These are phyloP conservation scores for Podospora appendiculata DNA, from an alignment of 495 filamentous ascomycete genomes.

Conservation along the genomic window DNA sequence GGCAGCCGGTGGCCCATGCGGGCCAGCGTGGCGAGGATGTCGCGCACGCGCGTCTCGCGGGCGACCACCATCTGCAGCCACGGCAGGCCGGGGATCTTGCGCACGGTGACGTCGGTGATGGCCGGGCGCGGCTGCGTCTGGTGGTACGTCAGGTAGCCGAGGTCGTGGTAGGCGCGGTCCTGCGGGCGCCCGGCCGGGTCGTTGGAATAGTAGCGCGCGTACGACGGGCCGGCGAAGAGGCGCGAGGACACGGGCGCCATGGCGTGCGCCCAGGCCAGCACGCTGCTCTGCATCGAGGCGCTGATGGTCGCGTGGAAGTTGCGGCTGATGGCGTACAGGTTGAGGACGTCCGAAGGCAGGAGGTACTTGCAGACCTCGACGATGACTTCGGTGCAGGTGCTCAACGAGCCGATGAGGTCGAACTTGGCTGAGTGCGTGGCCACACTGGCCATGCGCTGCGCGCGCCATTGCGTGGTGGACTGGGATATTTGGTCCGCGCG, in stretches of 20 bases:
- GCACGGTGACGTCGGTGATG: slow-evolving; percentile 5
- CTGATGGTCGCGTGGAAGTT: slow-evolving; percentile 48
- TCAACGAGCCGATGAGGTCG: slow-evolving; percentile 44
- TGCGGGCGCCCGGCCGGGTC: slow-evolving; percentile 34
- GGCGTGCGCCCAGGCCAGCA: slow-evolving; percentile 13
- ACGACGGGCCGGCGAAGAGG: slow-evolving; percentile 46
- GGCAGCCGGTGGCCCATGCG: slow-evolving; percentile 46
- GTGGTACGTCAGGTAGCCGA: slow-evolving; percentile 3
- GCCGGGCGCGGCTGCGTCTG: background rate
- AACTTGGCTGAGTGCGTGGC: slow-evolving; percentile 13
- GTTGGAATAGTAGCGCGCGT: slow-evolving; percentile 39
- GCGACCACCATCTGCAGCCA: slow-evolving; percentile 23
- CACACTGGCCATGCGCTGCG: background rate
- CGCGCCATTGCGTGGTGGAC: background rate
- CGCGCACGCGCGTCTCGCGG: slow-evolving; percentile 26
- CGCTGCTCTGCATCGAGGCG: slow-evolving; percentile 30
- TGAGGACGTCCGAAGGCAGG: slow-evolving; percentile 38
- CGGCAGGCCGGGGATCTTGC: slow-evolving; percentile 17
- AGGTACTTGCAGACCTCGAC: slow-evolving; percentile 45
- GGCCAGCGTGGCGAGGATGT: slow-evolving; percentile 48
- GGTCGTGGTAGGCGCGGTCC: slow-evolving; percentile 8
- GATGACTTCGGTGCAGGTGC: slow-evolving; percentile 39
- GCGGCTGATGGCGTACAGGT: slow-evolving; percentile 50
- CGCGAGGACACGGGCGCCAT: slow-evolving; percentile 36
- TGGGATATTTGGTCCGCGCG: too few species aligned